Conservation (phyloP, 2,329 filamentous ascomycete genomes). For the Dothidotthia symphoricarpi region DNA sequence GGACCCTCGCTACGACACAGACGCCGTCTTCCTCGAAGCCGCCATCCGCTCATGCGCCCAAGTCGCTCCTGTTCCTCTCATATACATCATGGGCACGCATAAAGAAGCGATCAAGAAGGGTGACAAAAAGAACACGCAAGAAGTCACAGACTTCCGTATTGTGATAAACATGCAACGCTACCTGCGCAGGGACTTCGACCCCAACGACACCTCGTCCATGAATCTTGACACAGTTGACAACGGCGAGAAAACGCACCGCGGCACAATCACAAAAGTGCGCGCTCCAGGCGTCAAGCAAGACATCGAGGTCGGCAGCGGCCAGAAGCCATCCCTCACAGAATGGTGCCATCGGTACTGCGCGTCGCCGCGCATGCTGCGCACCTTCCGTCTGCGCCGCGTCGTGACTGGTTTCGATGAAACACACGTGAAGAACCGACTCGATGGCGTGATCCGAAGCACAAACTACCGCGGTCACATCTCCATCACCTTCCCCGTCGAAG, state of each 20-base stretch:
- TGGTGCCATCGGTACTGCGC: constrained; percentile 71
- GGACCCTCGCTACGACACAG: constrained; percentile 33
- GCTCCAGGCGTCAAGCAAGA: constrained; percentile 49
- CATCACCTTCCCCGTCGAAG: constrained; percentile 60
- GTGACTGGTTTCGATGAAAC: constrained; percentile 62
- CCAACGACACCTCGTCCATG: constrained; percentile 25
- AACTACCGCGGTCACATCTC: constrained; percentile 64
- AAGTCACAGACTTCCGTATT: constrained; percentile 41
- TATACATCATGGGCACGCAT: constrained; percentile 42
- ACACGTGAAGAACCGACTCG: constrained; percentile 53
- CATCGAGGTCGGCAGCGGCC: constrained; percentile 45
- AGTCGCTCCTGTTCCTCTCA: constrained; percentile 32
- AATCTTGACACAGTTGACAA: constrained; percentile 52
- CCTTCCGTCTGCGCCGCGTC: constrained; percentile 43
- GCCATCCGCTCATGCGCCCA: constrained; percentile 27
- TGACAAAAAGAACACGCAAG: constrained; percentile 38
- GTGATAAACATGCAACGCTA: constrained; percentile 36
- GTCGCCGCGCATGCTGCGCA: constrained; percentile 57
- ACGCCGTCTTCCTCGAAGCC: constrained; percentile 34
- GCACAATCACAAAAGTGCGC: constrained; percentile 57
- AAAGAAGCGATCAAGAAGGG: constrained; percentile 35
- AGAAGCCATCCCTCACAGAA: constrained; percentile 48
- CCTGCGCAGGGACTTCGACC: constrained; percentile 21
- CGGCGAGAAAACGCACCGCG: constrained; percentile 62
- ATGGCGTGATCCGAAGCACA: constrained; percentile 59